These are phyloP conservation scores for Debaryomycetaceae sp. DNA, from an alignment of 1,139 yeast species.

Conservation along the genomic window DNA sequence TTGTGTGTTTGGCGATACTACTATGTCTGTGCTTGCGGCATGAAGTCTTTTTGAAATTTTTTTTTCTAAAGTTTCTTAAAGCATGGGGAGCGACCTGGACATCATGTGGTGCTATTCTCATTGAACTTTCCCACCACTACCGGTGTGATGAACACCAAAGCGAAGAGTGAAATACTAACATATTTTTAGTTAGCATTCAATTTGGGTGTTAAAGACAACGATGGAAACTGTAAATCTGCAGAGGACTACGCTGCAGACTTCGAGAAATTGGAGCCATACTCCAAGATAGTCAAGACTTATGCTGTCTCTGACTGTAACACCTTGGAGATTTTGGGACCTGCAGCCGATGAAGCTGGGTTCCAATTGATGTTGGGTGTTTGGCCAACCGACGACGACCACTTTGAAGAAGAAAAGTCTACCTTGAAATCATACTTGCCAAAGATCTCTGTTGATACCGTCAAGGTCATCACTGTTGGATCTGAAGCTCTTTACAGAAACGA, in stretches of 20 bases:
- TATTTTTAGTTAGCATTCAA: slow-evolving; percentile 60
- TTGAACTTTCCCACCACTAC: too few species aligned
- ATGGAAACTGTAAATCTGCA: slow-evolving; percentile 70
- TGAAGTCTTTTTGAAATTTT: too few species aligned
- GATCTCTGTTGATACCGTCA: slow-evolving; percentile 63
- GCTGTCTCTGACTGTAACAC: slow-evolving; percentile 90
- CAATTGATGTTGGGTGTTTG: slow-evolving; percentile 77
- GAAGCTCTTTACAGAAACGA: slow-evolving; percentile 90
- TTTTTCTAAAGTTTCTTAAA: not conserved
- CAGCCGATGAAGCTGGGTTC: slow-evolving; percentile 74
- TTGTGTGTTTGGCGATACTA: too few species aligned
- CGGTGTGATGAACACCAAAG: too few species aligned
- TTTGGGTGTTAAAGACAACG: slow-evolving; percentile 71
- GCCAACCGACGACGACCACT: slow-evolving; percentile 84
- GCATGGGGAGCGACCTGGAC: too few species aligned
- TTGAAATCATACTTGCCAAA: slow-evolving; percentile 65
- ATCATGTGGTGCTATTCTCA: too few species aligned
- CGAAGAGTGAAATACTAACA: slow-evolving; percentile 16
- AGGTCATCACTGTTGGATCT: slow-evolving; percentile 81
- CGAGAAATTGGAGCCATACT: slow-evolving; percentile 49
- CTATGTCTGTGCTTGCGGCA: too few species aligned
- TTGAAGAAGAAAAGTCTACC: slow-evolving; percentile 65
- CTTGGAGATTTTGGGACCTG: slow-evolving; percentile 78
- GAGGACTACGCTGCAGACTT: slow-evolving; percentile 67
- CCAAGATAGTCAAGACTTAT: slow-evolving; percentile 70